Percentiles rank a stretch among this genome's conserved stretches.
These are phyloP conservation scores for Ophiostoma ulmi DNA, from an alignment of 2,329 filamentous ascomycete species.

Conservation along the genomic window DNA sequence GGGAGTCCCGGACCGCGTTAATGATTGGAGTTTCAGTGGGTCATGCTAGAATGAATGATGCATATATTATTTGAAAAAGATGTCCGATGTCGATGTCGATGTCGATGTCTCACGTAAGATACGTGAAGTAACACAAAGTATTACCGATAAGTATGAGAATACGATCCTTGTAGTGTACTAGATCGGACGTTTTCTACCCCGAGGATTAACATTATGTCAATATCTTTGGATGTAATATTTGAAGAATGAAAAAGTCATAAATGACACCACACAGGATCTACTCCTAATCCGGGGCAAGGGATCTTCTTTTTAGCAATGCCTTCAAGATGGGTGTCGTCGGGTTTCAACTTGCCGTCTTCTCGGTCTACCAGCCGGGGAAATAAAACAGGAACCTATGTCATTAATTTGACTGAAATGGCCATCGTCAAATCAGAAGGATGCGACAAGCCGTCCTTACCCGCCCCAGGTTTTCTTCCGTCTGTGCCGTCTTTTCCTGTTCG, in stretches of 20 bases:
- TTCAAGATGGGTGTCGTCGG: neutral
- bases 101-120: neutral
- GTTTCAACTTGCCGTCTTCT: slow-evolving; percentile 3
- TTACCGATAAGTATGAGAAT: neutral
- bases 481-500: neutral
- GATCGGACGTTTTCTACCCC: neutral
- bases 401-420: neutral
- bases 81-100: slow-evolving; percentile 5
- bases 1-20: slow-evolving; percentile 9
- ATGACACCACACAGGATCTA: neutral
- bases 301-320: neutral
- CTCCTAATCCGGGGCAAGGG: neutral
- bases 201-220: neutral
- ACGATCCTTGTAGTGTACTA: neutral
- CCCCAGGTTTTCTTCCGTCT: neutral
- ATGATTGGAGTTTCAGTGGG: neutral
- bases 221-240: too few species aligned
- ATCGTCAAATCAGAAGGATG: neutral
- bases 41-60: neutral
- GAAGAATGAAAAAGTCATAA: too few species aligned
- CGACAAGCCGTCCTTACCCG: neutral
- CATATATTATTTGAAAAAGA: neutral
- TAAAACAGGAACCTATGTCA: neutral
- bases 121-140: neutral
- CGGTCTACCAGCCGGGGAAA: slow-evolving; percentile 8